A percentile compares a stretch with the other conserved stretches of the same genome.
Evolutionary conservation across 2,329 filamentous ascomycete genomes (phyloP).

Genomic region (Colletotrichum horii): DNA sequence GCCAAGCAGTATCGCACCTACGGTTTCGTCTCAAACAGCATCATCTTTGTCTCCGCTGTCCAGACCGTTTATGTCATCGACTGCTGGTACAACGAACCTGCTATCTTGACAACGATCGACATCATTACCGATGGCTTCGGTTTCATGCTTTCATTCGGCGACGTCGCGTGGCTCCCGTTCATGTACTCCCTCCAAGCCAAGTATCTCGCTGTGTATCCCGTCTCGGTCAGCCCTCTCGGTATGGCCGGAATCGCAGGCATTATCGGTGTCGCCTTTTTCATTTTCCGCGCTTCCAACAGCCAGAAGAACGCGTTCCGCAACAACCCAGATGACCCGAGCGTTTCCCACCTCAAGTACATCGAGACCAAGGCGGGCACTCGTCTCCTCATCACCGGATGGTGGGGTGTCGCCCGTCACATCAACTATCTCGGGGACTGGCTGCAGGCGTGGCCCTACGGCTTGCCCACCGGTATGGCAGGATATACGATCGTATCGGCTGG

Average conservation of each 20-base stretch:
- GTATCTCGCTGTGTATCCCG: slow-evolving; percentile 83
- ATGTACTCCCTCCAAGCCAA: slow-evolving; percentile 84
- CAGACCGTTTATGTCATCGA: slow-evolving; percentile 87
- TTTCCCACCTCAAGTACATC: slow-evolving; percentile 84
- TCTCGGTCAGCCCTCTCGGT: slow-evolving; percentile 75
- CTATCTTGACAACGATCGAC: slow-evolving; percentile 92
- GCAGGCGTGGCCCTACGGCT: slow-evolving; percentile 87
- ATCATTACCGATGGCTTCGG: slow-evolving; percentile 93
- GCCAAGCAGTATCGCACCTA: slow-evolving; percentile 88
- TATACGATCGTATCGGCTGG: slow-evolving; percentile 72
- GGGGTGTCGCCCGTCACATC: slow-evolving; percentile 90
- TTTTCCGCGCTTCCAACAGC: slow-evolving; percentile 93
- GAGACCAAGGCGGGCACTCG: slow-evolving; percentile 83
- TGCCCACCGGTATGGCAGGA: slow-evolving; percentile 85
- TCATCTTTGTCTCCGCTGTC: slow-evolving; percentile 77
- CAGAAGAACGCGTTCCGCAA: slow-evolving; percentile 95
- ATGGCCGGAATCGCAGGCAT: slow-evolving; percentile 69
- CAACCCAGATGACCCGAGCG: slow-evolving; percentile 78
- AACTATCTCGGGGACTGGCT: slow-evolving; percentile 97
- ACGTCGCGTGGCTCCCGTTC: slow-evolving; percentile 92
- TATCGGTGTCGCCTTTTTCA: slow-evolving; percentile 77
- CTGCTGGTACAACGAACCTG: slow-evolving; percentile 83
- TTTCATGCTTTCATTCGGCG: slow-evolving; percentile 92
- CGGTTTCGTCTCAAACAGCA: slow-evolving; percentile 85
- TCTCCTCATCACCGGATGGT: slow-evolving; percentile 88